Percentiles rank a stretch among this genome's conserved stretches.
These are phyloP conservation scores for Moesziomyces parantarcticus DNA, from an alignment of 1,284 basidiomycete species.

Conservation along the genomic window DNA sequence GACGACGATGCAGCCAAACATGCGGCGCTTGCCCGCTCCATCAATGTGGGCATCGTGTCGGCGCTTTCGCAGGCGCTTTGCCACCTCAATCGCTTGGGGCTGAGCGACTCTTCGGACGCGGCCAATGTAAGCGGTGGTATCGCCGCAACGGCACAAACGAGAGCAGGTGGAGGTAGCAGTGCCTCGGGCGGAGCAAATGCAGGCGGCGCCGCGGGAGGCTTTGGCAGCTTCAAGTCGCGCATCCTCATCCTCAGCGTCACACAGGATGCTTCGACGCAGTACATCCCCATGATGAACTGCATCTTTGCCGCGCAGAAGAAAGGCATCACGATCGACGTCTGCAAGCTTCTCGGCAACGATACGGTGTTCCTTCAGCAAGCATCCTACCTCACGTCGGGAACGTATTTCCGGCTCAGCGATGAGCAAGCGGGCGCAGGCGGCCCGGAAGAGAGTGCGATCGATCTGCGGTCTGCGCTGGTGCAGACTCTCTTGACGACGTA, in stretches of 20 bases:
- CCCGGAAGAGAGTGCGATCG: conserved; percentile 9
- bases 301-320: conserved; percentile 98
- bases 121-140: conserved; percentile 24
- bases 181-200: conserved; percentile 1
- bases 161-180: conserved; percentile 24
- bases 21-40: conserved; percentile 23
- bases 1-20: conserved; percentile 27
- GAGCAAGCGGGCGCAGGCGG: conserved; percentile 82
- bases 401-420: conserved; percentile 85
- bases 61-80: conserved; percentile 53
- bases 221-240: conserved; percentile 68
- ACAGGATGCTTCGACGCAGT: conserved; percentile 84
- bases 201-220: conserved; percentile 8
- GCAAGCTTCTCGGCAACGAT: conserved; percentile 88
- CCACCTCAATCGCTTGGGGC: conserved; percentile 41
- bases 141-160: conserved; percentile 25
- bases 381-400: conserved; percentile 90
- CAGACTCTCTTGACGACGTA: conserved; percentile 60
- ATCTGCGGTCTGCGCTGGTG: conserved; percentile 48
- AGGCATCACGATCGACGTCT: conserved; percentile 95
- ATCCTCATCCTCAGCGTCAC: conserved; percentile 93
- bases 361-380: conserved; percentile 98
- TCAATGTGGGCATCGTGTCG: conserved; percentile 48
- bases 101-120: conserved; percentile 34
- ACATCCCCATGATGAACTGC: conserved; percentile 98